Evolutionary conservation across 2,329 filamentous ascomycete species (phyloP), one percentile per base, ranked within the genome.

Genomic region (Sporothrix pallida): DNA sequence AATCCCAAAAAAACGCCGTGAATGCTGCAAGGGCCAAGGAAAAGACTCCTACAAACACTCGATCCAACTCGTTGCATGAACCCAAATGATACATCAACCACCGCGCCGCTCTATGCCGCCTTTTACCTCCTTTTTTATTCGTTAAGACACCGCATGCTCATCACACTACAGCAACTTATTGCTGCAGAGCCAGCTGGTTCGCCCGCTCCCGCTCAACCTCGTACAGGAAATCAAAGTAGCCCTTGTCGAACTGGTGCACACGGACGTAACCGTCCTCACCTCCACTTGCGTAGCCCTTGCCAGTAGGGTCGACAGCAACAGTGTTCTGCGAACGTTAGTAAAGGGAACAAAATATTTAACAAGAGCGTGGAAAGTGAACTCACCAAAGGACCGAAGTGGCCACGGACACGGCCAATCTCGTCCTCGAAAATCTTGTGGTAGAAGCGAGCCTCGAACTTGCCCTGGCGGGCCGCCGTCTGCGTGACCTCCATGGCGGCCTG

Each of bases 391-490:
- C 96, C 96, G 84, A 99, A 99, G 84, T 99, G 96, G 76, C 96
- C 96, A 81, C 94, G 90, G 77, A 99, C 96, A 87, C 96, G 92
- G 78, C 96, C 96, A 80, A 98, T 95, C 87, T 99, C 96, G 84
- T 99, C 95, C 85, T 97, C 94, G 83, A 99, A 98, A 83, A 99
- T 92, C 89, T 97, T 98, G 91, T 99, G 96, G 88, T 98, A 99
- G 89, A 99, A 99, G 78, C 96, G 91, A 62, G 96, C 96, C 85
- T 99, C 96, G 87, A 99, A 99, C 86, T 98, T 98, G 85, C 96
- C 96, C 87, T 99, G 96, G 78, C 96, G 90, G 69, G 94, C 91
- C 48, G 92, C 92, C 70, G 96, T 98, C 72, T 93, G 97, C 74
- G 96, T 99, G 84, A 99, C 96, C 81, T 98, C 95, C 94, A 98